Conservation (phyloP, 1,284 basidiomycete genomes). For the Gymnopus androsaceus region DNA sequence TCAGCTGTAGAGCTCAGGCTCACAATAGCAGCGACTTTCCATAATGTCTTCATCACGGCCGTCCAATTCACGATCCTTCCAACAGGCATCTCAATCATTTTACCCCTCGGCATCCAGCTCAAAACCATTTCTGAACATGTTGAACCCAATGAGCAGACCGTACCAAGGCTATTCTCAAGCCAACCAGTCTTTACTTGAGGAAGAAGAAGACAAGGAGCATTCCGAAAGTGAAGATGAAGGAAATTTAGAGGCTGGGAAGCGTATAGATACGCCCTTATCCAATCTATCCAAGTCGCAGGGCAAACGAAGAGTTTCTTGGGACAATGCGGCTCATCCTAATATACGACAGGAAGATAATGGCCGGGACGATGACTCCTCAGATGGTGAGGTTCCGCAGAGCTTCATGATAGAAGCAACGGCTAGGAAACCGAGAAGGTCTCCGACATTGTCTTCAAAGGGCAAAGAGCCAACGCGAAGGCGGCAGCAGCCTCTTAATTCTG, state of each 20-base stretch:
- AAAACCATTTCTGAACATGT: conserved; percentile 75
- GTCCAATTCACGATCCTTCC: conserved; percentile 25
- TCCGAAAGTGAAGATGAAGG: conserved; percentile 40
- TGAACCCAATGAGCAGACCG: conserved; percentile 76
- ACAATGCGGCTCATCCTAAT: conserved; percentile 49
- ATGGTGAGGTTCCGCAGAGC: conserved; percentile 80
- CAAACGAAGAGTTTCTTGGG: conserved; percentile 59
- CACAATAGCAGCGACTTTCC: not conserved
- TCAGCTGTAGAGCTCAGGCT: not conserved
- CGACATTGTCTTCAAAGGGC: conserved; percentile 36
- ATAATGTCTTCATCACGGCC: conserved; percentile 15
- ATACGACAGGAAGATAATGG: conserved; percentile 57
- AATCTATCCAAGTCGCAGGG: conserved; percentile 40
- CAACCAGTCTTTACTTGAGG: conserved; percentile 65
- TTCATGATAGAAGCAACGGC: conserved; percentile 75
- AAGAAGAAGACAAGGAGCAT: conserved; percentile 61
- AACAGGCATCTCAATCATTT: conserved; percentile 48
- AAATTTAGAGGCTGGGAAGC: conserved; percentile 52
- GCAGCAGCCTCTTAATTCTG: conserved; percentile 46
- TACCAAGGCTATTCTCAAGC: conserved; percentile 73
- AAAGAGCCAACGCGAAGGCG: conserved; percentile 21
- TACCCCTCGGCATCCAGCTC: conserved; percentile 53
- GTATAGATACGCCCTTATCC: not conserved
- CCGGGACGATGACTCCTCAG: conserved; percentile 63
- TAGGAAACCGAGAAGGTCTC: conserved; percentile 33